Evolutionary conservation across 352 stramenopile species (phyloP), one percentile per base, ranked within the genome.

Genomic region (Thalassiosira sp.): DNA sequence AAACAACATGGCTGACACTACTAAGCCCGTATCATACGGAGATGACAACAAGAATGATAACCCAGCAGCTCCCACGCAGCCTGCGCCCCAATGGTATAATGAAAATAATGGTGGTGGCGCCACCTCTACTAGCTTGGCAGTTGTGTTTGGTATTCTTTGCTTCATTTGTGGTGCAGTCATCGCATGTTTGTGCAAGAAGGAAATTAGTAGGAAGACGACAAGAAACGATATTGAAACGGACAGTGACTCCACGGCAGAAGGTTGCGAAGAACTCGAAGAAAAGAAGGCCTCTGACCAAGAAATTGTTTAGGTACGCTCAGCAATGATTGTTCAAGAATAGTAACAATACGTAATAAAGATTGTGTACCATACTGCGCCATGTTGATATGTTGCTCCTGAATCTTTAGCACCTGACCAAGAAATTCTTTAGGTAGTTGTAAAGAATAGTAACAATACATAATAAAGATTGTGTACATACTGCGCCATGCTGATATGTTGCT

Each of bases 161-260:
- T 57, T 57, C 48, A 5, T 57, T 37, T 15, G 5, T 37, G 48
- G 48, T 15, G 5, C 27, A 16, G 22, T 27, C 16, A 16, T 57
- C 16, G 48, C 48, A 28, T 57, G 22, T 37, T 11, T 57, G 8
- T 57, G 48, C 8, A 28, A 57, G 10, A 57, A 57, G 48, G 15
- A 37, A 20, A 53, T 27, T 53, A 8, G 16, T 20, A 53, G 20
- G 45, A 53, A 53, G 45, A 53, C 16, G 45, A 53, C 45, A 53
- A 25, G 45, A 25, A 53, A 53, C 16, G 45, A 53, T 5, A 40
- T 40, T 40, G 31, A 40, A 40, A 40, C 31, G 31, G 31, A 40
- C 31, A 40, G 31, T 40, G 31, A 40, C 31, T 40, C 31, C 31
- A 40, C 31, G 31, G 31, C 31, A 10, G 31, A 40, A 40, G 10